phyloP scores from a whole-genome alignment of 192 early-diverging fungal species.

The Coemansia sp. region DNA sequence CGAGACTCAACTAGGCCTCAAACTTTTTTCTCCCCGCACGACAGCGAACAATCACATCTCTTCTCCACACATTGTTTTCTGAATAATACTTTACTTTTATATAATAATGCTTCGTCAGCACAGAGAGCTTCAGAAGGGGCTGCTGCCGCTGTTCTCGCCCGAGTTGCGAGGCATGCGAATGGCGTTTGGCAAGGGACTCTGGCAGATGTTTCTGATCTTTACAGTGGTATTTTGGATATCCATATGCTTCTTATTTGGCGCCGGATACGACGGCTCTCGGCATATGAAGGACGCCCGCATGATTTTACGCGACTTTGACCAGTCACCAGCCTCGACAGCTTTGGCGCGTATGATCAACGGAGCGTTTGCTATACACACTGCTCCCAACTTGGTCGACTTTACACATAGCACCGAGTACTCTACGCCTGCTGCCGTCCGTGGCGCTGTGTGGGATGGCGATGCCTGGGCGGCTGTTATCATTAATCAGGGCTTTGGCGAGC shows the following conservation, averaged over 20 bases:
- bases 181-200: constrained; percentile 47
- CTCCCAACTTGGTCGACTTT: constrained; percentile 21
- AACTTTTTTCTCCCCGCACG: background rate
- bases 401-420: constrained; percentile 15
- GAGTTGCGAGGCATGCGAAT: constrained; percentile 50
- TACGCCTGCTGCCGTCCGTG: constrained; percentile 12
- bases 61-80: background rate
- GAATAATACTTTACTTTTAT: background rate
- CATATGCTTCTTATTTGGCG: constrained; percentile 46
- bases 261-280: constrained; percentile 49
- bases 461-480: constrained; percentile 44
- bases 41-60: background rate
- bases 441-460: constrained; percentile 47
- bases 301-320: constrained; percentile 43
- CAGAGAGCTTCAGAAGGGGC: constrained; percentile 41
- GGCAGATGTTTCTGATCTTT: constrained; percentile 40
- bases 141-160: constrained; percentile 47
- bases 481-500: constrained; percentile 48
- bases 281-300: constrained; percentile 44
- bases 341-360: constrained; percentile 28
- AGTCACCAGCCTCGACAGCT: constrained; percentile 12
- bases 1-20: background rate
- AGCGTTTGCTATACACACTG: constrained; percentile 14
- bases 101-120: constrained; percentile 26
- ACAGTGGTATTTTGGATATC: constrained; percentile 53